Conservation (phyloP, 2,329 filamentous ascomycete genomes). For the Colletotrichum truncatum region DNA sequence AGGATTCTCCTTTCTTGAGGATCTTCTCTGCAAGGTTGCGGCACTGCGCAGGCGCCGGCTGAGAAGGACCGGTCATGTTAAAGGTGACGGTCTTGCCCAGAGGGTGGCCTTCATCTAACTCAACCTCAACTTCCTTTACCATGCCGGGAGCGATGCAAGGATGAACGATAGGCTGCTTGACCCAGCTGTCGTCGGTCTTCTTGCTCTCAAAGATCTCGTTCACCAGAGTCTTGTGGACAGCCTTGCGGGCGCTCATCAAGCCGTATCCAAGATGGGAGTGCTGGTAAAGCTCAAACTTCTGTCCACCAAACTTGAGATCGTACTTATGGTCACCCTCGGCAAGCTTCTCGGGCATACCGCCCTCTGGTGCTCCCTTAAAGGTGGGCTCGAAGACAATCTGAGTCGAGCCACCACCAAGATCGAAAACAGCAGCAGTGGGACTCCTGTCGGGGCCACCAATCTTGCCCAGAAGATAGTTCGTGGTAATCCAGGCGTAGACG, state of each 20-base stretch:
- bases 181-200: constrained; percentile 71
- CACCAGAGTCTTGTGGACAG: constrained; percentile 81
- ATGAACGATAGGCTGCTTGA: constrained; percentile 77
- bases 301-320: constrained; percentile 86
- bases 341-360: constrained; percentile 87
- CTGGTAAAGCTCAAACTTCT: constrained; percentile 93
- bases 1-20: constrained; percentile 85
- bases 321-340: constrained; percentile 96
- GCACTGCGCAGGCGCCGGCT: constrained; percentile 84
- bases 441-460: constrained; percentile 92
- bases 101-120: constrained; percentile 71
- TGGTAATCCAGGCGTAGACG: constrained; percentile 99
- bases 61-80: constrained; percentile 87
- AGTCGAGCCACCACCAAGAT: constrained; percentile 95
- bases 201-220: constrained; percentile 75
- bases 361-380: constrained; percentile 76
- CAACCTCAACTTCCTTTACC: constrained; percentile 76
- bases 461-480: constrained; percentile 97
- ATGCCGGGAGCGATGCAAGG: constrained; percentile 88
- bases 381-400: constrained; percentile 99
- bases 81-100: constrained; percentile 74
- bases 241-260: constrained; percentile 91
- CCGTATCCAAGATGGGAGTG: constrained; percentile 98
- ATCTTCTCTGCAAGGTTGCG: constrained; percentile 91
- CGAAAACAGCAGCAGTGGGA: constrained; percentile 93